A percentile compares a stretch with the other conserved stretches of the same genome.
phyloP scores from a whole-genome alignment of 345 rosid genomes.

The Eucalyptus shirleyi region DNA sequence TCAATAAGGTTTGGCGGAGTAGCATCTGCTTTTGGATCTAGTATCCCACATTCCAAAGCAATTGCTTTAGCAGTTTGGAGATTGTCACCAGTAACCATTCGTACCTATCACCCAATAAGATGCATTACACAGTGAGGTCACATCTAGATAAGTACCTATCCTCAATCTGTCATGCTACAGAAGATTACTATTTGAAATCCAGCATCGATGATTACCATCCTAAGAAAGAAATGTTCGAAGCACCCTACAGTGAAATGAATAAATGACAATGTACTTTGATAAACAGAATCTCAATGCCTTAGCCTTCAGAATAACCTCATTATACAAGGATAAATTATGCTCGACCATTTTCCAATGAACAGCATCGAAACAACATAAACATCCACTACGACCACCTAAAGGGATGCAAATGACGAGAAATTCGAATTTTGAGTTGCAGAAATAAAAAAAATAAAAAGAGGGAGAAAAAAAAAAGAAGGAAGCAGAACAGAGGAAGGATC shows the following conservation, averaged over 20 bases:
- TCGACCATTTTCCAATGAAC: not conserved
- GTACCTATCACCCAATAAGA: conserved; percentile 40
- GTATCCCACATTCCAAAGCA: conserved; percentile 93
- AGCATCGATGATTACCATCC: not conserved
- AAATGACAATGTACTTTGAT: not conserved
- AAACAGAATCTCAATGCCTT: not conserved
- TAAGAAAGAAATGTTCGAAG: not conserved
- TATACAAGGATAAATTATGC: not conserved
- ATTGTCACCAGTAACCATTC: conserved; percentile 99
- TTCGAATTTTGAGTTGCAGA: not conserved
- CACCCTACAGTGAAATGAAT: not conserved
- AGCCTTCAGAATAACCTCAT: not conserved
- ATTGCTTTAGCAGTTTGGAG: conserved; percentile 91
- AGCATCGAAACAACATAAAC: not conserved
- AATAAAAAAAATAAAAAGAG: not conserved
- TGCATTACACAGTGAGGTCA: not conserved
- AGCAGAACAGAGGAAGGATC: not conserved
- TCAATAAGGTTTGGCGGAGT: conserved; percentile 64
- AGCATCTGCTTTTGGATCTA: conserved; percentile 43
- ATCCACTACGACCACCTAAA: not conserved
- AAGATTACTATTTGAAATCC: not conserved
- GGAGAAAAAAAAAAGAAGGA: not conserved
- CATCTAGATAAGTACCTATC: not conserved
- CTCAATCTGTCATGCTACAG: not conserved
- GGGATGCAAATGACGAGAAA: not conserved